Evolutionary conservation across 129 eudicot species (phyloP).

Genomic region (Ambrosia trifida): DNA sequence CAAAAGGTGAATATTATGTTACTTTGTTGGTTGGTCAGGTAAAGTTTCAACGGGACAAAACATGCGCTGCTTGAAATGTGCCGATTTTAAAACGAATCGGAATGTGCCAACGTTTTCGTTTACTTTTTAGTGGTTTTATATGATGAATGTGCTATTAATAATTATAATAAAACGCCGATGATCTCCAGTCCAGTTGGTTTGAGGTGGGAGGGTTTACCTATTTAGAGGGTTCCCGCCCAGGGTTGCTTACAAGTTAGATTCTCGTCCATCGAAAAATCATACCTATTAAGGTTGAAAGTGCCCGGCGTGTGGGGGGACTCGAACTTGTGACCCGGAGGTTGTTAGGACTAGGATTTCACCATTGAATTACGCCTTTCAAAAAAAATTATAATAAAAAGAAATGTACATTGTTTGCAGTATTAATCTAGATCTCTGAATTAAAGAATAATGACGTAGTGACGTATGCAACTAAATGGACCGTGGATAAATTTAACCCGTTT

Average conservation of each 20-base stretch:
- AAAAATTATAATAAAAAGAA: too few relatives aligned
- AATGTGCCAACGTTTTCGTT: neutral
- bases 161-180: too few relatives aligned
- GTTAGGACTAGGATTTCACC: too few relatives aligned
- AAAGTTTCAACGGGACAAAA: neutral
- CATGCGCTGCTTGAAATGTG: neutral
- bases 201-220: too few relatives aligned
- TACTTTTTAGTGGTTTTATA: neutral
- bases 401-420: neutral
- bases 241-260: too few relatives aligned
- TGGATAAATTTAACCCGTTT: neutral
- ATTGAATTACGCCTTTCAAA: too few relatives aligned
- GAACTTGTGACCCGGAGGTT: too few relatives aligned
- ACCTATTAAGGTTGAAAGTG: too few relatives aligned
- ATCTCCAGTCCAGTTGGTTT: too few relatives aligned
- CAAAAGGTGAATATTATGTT: constrained; percentile 51
- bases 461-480: neutral
- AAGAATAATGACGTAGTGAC: neutral
- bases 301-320: too few relatives aligned
- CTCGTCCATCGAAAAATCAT: too few relatives aligned
- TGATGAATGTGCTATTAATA: neutral
- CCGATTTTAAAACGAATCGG: neutral
- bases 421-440: neutral
- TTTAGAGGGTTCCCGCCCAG: too few relatives aligned
- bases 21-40: neutral